phyloP scores from a whole-genome alignment of 495 filamentous ascomycete species.

The Clohesyomyces aquaticus region DNA sequence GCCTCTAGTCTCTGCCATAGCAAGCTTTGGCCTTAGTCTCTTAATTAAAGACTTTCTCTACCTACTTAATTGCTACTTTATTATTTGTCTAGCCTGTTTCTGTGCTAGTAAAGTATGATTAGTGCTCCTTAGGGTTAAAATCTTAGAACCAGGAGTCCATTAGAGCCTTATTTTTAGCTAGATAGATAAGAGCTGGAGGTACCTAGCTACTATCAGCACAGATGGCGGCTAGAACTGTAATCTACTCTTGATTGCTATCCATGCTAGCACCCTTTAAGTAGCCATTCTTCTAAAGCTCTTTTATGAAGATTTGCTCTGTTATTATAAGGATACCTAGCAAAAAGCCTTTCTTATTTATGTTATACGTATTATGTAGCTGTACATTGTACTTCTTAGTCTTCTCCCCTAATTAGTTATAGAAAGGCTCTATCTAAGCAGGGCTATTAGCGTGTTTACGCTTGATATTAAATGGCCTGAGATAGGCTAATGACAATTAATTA shows the following conservation, averaged over 20 bases:
- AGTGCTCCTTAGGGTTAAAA: conserved; percentile 1
- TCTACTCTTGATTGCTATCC: conserved; percentile 21
- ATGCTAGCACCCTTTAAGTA: not conserved
- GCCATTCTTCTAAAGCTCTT: not conserved
- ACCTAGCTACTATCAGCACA: conserved; percentile 13
- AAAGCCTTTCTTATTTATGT: conserved; percentile 25
- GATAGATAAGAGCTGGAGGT: conserved; percentile 18
- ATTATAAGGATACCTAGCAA: conserved; percentile 7
- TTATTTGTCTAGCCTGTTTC: conserved; percentile 32
- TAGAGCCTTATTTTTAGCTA: conserved; percentile 9
- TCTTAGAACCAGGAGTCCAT: conserved; percentile 29
- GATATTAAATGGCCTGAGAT: no score
- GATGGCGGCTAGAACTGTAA: conserved; percentile 7
- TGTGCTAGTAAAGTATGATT: conserved; percentile 17
- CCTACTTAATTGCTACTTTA: conserved; percentile 20
- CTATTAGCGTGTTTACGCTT: no score
- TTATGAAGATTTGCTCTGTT: conserved; percentile 5
- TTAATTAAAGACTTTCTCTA: conserved; percentile 29
- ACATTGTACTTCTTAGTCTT: conserved; percentile 37
- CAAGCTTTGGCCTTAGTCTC: conserved; percentile 23
- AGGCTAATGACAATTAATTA: no score
- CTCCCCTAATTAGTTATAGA: no score
- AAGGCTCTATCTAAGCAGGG: no score
- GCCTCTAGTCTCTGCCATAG: conserved; percentile 13
- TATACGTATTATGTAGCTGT: conserved; percentile 24